Percentiles rank a stretch among this genome's conserved stretches.
phyloP scores from a whole-genome alignment of 2,329 filamentous ascomycete genomes.

The Mycogone perniciosa region DNA sequence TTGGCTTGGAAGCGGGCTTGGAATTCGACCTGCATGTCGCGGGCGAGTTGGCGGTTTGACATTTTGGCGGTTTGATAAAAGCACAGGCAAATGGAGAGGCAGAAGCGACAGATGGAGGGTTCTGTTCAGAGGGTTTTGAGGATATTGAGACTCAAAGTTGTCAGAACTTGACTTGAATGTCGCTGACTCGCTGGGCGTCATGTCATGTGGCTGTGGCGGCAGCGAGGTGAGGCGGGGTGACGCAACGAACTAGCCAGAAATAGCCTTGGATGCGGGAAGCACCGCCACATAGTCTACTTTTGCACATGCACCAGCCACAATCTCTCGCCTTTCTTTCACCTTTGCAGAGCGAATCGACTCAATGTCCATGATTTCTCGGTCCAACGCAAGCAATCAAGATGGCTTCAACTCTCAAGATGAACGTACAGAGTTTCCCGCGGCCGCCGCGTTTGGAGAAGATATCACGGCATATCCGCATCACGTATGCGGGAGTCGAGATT shows the following conservation, averaged over 20 bases:
- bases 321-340: background rate
- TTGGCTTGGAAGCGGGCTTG: conserved; percentile 59
- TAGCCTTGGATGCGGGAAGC: background rate
- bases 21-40: conserved; percentile 58
- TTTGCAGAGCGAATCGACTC: background rate
- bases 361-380: background rate
- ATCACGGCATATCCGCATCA: conserved; percentile 48
- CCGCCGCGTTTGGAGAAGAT: conserved; percentile 51
- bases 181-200: background rate
- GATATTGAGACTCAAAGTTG: background rate
- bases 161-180: background rate
- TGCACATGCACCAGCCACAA: conserved; percentile 5
- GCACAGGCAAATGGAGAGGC: background rate
- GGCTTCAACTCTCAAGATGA: conserved; percentile 37
- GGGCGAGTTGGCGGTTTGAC: conserved; percentile 52
- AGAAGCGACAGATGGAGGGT: background rate
- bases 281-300: conserved; percentile 6
- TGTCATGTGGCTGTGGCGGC: conserved; percentile 3
- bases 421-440: conserved; percentile 52
- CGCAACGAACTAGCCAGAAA: conserved; percentile 7
- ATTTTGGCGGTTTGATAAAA: too few relatives aligned
- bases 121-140: background rate
- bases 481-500: conserved; percentile 47
- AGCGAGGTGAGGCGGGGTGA: conserved; percentile 13
- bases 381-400: conserved; percentile 18